Evolutionary conservation across 1,284 basidiomycete genomes (phyloP).

Genomic region (Naganishia cerealis): DNA sequence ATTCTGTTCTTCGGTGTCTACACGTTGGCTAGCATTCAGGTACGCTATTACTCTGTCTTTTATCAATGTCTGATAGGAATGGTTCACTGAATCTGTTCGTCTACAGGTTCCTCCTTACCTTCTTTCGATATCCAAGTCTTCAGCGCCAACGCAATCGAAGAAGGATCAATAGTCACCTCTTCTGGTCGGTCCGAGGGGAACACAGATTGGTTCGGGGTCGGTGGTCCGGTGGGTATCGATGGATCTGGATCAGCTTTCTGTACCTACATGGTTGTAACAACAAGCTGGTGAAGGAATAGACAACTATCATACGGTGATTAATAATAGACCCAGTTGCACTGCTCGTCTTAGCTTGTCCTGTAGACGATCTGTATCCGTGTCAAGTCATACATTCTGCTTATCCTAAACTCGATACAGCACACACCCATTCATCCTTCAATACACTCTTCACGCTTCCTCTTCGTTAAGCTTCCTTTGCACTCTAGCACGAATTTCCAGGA

Average conservation of each 20-base stretch:
- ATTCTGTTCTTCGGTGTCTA: conserved; percentile 66
- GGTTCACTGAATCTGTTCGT: background rate
- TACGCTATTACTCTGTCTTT: conserved; percentile 54
- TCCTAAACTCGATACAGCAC: background rate
- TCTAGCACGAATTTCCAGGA: background rate
- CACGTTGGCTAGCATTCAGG: conserved; percentile 74
- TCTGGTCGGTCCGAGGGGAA: too few relatives aligned
- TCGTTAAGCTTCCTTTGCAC: background rate
- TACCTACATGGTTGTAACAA: too few relatives aligned
- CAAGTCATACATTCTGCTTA: too few relatives aligned
- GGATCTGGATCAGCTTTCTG: too few relatives aligned
- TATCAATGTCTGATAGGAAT: background rate
- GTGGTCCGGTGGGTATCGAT: too few relatives aligned
- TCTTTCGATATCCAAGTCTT: conserved; percentile 29
- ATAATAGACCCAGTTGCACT: too few relatives aligned
- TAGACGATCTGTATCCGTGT: too few relatives aligned
- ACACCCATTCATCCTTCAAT: background rate
- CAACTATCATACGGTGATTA: too few relatives aligned
- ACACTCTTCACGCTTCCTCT: background rate
- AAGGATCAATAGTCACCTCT: conserved; percentile 29
- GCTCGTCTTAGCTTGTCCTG: too few relatives aligned
- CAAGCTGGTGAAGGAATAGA: too few relatives aligned
- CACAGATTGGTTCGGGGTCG: too few relatives aligned
- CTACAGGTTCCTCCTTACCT: conserved; percentile 29
- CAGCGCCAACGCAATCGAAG: conserved; percentile 19